Base-by-base conservation (phyloP, 768 basidiomycete genomes). In the Auricularia auricula-judae region DNA sequence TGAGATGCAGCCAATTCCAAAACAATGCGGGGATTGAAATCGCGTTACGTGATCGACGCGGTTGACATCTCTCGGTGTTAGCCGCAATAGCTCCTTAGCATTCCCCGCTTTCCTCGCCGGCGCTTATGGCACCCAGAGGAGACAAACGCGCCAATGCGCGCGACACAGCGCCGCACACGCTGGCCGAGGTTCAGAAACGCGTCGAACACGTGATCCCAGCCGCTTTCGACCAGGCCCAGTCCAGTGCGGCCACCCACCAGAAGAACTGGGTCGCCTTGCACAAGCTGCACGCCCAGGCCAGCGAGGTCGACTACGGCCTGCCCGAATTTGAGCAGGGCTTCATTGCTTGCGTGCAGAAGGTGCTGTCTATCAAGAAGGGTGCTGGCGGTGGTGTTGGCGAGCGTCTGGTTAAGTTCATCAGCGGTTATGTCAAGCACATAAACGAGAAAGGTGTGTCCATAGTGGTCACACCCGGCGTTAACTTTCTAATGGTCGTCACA, bases 201-300 rank as follows among this genome's bases (percentile, higher is more conserved):
- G 56, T 59, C 14, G 29, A 23, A 65, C 70, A 71, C 2, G 70
- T 72, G 14, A 69, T 90, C 21, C 81, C 84, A 21, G 84, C 81
- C 39, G 89, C 93, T 54, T 91, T 95, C 66, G 84, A 89, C 35
- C 89, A 96, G 75, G 89, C 80, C 0, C 91, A 94, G 72, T 76
- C 72, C 5, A 84, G 87, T 0, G 74, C 80, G 14, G 85, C 89
- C 8, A 93, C 91, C 72, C 94, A 98, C 74, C 86, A 87, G 66
- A 97, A 97, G 80, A 96, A 97, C 75, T 78, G 87, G 62, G 86
- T 92, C 51, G 84, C 86, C 0, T 81, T 97, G 3, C 80, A 91
- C 78, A 92, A 92, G 73, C 74, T 95, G 51, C 92, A 95, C 64
- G 64, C 75, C 3, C 80, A 88, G 63, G 87, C 86, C 10, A 84